Evolutionary conservation across 768 basidiomycete genomes (phyloP).

Genomic region (Aureoboletus auriporus): DNA sequence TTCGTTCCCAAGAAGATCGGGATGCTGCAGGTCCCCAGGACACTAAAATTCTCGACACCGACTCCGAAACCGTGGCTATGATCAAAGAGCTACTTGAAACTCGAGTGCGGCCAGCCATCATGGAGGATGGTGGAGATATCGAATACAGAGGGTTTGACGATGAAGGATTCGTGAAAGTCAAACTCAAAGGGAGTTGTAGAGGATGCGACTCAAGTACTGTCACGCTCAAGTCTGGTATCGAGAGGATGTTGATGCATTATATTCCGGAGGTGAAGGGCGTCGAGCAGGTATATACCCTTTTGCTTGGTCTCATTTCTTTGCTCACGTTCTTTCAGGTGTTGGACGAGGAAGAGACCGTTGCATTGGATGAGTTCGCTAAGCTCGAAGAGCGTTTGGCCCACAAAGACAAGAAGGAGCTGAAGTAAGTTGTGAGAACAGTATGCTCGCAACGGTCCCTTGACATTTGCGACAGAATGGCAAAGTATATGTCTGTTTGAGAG

Average conservation of each 20-base stretch:
- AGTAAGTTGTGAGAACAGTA: constrained; percentile 35
- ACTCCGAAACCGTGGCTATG: constrained; percentile 97
- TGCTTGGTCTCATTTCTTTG: background rate
- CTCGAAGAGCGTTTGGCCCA: constrained; percentile 65
- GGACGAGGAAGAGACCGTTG: constrained; percentile 85
- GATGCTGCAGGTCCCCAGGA: constrained; percentile 89
- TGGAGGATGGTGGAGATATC: constrained; percentile 99
- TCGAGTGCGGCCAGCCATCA: constrained; percentile 91
- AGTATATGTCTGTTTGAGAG: constrained; percentile 72
- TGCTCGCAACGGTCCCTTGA: constrained; percentile 1
- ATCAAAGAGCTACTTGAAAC: constrained; percentile 97
- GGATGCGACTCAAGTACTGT: constrained; percentile 94
- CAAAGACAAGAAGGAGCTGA: constrained; percentile 41
- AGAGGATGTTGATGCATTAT: constrained; percentile 99
- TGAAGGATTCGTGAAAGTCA: constrained; percentile 78
- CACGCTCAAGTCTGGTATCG: constrained; percentile 94
- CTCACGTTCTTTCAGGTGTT: constrained; percentile 54
- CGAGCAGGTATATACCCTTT: constrained; percentile 57
- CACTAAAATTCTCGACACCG: constrained; percentile 88
- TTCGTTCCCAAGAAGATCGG: constrained; percentile 75
- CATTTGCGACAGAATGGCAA: constrained; percentile 56
- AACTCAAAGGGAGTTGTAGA: constrained; percentile 94
- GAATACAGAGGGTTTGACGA: constrained; percentile 92
- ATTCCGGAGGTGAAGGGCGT: constrained; percentile 94
- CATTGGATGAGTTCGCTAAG: constrained; percentile 85